Evolutionary conservation across 345 rosid genomes (phyloP).

Genomic region (Corchorus capsularis): DNA sequence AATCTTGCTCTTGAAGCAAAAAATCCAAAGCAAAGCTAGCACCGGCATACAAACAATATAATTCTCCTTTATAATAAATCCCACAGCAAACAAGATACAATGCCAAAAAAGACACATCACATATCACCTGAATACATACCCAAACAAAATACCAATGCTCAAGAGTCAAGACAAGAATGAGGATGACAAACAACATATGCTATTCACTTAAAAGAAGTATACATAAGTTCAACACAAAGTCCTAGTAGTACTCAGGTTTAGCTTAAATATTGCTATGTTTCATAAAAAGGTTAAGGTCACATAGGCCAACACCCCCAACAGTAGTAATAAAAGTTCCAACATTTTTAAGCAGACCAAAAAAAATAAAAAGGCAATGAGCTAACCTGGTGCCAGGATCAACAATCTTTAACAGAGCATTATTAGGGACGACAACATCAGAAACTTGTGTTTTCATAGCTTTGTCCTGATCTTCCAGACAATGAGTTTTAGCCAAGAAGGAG

Average conservation of each 20-base stretch:
- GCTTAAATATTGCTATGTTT: not conserved
- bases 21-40: not conserved
- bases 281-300: not conserved
- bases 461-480: constrained; percentile 79
- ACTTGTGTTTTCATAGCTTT: constrained; percentile 80
- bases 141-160: not conserved
- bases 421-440: constrained; percentile 65
- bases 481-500: constrained; percentile 69
- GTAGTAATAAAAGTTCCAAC: not conserved
- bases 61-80: not conserved
- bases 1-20: not conserved
- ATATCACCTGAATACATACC: not conserved
- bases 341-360: not conserved
- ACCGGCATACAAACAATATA: not conserved
- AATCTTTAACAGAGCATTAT: constrained; percentile 61
- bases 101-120: not conserved
- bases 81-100: not conserved
- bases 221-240: constrained; percentile 1
- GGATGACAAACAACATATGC: not conserved
- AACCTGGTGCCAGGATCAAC: constrained; percentile 98
- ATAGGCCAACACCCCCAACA: not conserved
- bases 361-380: not conserved
- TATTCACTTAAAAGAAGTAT: not conserved
- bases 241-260: not conserved
- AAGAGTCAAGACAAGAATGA: not conserved